Conservation (phyloP, 2,329 filamentous ascomycete genomes). For the Aspergillus tamarii region DNA sequence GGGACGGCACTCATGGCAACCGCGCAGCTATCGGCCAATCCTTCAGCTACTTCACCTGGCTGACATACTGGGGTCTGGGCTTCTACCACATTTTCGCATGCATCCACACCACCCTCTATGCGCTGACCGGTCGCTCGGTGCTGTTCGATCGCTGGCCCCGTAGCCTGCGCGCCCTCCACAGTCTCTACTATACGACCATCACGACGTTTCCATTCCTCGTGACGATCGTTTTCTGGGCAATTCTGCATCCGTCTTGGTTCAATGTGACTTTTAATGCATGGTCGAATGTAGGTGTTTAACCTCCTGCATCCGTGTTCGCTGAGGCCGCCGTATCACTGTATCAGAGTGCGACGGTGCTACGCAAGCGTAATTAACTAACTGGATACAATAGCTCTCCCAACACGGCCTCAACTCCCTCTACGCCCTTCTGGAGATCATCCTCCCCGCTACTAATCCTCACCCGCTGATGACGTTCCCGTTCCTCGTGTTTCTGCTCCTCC, state of each 20-base stretch:
- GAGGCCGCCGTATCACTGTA: background rate
- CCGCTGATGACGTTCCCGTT: slow-evolving; percentile 69
- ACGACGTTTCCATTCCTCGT: slow-evolving; percentile 70
- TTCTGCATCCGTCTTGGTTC: slow-evolving; percentile 63
- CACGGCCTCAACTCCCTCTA: slow-evolving; percentile 75
- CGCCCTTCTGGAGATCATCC: slow-evolving; percentile 73
- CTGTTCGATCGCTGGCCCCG: slow-evolving; percentile 65
- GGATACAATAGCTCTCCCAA: slow-evolving; percentile 60
- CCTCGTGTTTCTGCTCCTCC: slow-evolving; percentile 69
- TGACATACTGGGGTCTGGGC: slow-evolving; percentile 80
- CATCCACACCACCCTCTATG: slow-evolving; percentile 71
- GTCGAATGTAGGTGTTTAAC: slow-evolving; percentile 46
- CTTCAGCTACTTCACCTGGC: slow-evolving; percentile 81
- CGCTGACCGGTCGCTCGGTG: slow-evolving; percentile 52
- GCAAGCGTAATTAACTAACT: background rate
- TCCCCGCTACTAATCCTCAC: slow-evolving; percentile 67
- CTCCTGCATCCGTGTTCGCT: background rate
- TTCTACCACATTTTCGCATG: slow-evolving; percentile 76
- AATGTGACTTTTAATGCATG: slow-evolving; percentile 57
- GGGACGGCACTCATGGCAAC: slow-evolving; percentile 59
- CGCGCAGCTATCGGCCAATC: slow-evolving; percentile 54
- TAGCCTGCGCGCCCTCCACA: slow-evolving; percentile 66
- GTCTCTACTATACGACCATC: slow-evolving; percentile 65
- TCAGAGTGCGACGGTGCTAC: background rate
- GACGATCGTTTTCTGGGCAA: slow-evolving; percentile 70